Evolutionary conservation across 2,329 filamentous ascomycete species (phyloP), one percentile per base, ranked within the genome.

Genomic region (Aspergillus pseudoterreus): DNA sequence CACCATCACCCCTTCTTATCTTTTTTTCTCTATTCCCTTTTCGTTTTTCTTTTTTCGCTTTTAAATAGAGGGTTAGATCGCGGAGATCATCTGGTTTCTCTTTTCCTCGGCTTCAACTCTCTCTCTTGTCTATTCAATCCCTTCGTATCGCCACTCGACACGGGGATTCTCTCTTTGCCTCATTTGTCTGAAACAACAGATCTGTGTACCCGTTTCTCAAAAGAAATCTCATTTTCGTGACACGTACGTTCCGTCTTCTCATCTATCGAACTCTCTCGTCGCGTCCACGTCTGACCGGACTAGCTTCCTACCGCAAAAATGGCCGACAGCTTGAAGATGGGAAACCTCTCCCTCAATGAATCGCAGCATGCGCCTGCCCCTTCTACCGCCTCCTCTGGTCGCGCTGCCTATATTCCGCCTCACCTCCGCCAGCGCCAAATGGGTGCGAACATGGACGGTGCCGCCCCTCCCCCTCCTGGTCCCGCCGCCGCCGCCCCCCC

Each of bases 381-480:
- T 66, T 71, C 71, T 58, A 57, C 60, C 55, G 12, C 74, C 63
- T 71, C 71, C 61, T 69, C 71, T 54, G 79, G 80, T 62, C 82
- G 82, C 66, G 76, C 81, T 69, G 79, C 83, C 62, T 86, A 86
- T 71, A 85, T 86, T 62, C 83, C 83, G 64, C 83, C 83, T 63
- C 83, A 86, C 70, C 78, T 85, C 59, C 81, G 83, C 59, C 66
- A 69, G 49, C 70, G 69, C 54, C 62, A 63, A 49, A 61, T 61
- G 53, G 68, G 68, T 51, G 65, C 69, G 32, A 65, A 64, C 43
- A 69, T 74, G 58, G 74, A 75, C 56, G 72, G 70, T 41, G 58
- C 64, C 56, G 62, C 61, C 44, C 60, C 70, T 21, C 62, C 62
- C 52, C 60, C 55, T 38, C 51, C 58, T 49, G 51, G 58, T 47